Evolutionary conservation across 331 rosid genomes (phyloP).

Genomic region (Cydonia oblonga): DNA sequence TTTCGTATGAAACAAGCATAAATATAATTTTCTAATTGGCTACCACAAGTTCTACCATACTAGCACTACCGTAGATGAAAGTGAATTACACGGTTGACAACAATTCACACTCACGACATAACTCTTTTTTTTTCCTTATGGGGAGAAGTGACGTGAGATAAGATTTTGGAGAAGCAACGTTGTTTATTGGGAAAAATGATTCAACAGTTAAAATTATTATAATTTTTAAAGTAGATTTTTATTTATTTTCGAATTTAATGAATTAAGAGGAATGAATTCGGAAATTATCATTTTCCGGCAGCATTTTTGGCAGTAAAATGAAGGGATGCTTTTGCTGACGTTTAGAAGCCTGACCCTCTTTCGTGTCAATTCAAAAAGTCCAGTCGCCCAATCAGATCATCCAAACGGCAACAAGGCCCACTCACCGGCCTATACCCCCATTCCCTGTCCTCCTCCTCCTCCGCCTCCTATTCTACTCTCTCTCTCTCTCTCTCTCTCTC

Average conservation of each 20-base stretch:
- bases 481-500: not conserved
- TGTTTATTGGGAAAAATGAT: too few species aligned
- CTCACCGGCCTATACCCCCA: not conserved
- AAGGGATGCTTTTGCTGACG: too few species aligned
- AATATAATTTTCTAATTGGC: too few species aligned
- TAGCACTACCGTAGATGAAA: too few species aligned
- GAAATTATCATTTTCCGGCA: too few species aligned
- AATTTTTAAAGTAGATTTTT: too few species aligned
- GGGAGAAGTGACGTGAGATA: slow-evolving; percentile 1
- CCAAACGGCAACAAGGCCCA: slow-evolving; percentile 3
- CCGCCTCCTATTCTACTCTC: too few species aligned
- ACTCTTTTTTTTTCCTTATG: not conserved
- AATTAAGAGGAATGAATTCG: too few species aligned
- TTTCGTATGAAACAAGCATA: too few species aligned
- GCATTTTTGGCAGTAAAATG: not conserved
- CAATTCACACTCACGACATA: not conserved
- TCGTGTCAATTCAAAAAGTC: slow-evolving; percentile 5
- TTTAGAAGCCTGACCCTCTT: not conserved
- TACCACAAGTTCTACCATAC: too few species aligned
- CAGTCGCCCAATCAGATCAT: slow-evolving; percentile 11
- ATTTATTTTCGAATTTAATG: too few species aligned
- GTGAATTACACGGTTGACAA: not conserved
- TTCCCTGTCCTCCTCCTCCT: not conserved
- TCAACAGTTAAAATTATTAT: too few species aligned
- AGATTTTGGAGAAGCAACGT: slow-evolving; percentile 1